Evolutionary conservation across 805 yeast species (phyloP).

Genomic region (Barnettozyma californica): DNA sequence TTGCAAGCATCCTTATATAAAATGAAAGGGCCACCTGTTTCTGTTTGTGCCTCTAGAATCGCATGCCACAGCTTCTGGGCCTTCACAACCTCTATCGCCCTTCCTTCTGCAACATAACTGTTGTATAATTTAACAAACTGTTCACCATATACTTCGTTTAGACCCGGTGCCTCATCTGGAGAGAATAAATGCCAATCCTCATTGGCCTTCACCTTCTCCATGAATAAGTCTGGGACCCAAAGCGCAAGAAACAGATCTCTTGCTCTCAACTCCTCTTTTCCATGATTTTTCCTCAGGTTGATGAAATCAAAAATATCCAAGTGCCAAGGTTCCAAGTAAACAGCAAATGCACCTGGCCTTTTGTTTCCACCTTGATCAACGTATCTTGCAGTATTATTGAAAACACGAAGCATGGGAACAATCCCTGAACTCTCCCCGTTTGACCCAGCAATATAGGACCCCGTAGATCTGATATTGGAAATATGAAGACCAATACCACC

Average conservation of each 20-base stretch:
- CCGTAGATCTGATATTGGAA: constrained; percentile 84
- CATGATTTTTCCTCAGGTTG: constrained; percentile 88
- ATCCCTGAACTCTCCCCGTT: constrained; percentile 91
- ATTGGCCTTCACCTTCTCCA: constrained; percentile 79
- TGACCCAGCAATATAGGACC: constrained; percentile 86
- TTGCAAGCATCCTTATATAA: constrained; percentile 93
- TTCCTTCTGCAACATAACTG: constrained; percentile 66
- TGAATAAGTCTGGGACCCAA: constrained; percentile 94
- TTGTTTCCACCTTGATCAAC: constrained; percentile 99
- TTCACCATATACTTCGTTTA: constrained; percentile 78
- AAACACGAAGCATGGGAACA: constrained; percentile 93
- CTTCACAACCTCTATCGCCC: constrained; percentile 57
- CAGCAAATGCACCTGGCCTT: constrained; percentile 96
- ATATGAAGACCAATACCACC: constrained; percentile 94
- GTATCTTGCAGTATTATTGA: constrained; percentile 92
- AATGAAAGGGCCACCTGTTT: constrained; percentile 95
- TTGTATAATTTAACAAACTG: constrained; percentile 72
- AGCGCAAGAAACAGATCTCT: constrained; percentile 89
- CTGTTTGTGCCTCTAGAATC: constrained; percentile 88
- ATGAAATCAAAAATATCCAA: constrained; percentile 83
- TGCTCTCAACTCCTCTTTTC: constrained; percentile 91
- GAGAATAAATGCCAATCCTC: constrained; percentile 87
- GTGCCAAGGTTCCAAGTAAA: constrained; percentile 97
- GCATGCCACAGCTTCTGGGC: constrained; percentile 95
- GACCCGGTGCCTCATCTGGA: constrained; percentile 85